phyloP scores from a whole-genome alignment of 2,329 filamentous ascomycete species.

The Purpureocillium lavendulum region DNA sequence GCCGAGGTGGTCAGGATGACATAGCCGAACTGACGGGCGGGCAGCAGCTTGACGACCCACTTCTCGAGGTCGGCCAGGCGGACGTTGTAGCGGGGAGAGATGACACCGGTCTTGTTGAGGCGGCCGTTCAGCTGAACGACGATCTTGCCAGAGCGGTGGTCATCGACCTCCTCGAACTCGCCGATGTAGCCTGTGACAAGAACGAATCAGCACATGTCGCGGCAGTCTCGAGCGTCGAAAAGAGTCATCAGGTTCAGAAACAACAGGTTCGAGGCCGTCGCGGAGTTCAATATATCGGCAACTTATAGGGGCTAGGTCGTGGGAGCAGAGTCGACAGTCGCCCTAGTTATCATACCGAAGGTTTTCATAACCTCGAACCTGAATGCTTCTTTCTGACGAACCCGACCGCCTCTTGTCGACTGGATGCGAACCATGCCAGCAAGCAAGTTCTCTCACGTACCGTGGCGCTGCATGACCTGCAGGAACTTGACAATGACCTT shows the following conservation, averaged over 20 bases:
- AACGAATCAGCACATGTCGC: constrained; percentile 66
- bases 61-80: constrained; percentile 97
- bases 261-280: constrained; percentile 79
- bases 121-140: constrained; percentile 98
- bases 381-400: no score
- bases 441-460: constrained; percentile 50
- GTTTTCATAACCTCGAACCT: not conserved
- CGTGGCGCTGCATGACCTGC: constrained; percentile 98
- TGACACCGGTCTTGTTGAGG: constrained; percentile 99
- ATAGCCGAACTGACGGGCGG: constrained; percentile 99
- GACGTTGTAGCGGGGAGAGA: constrained; percentile 99
- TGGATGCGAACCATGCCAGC: constrained; percentile 1
- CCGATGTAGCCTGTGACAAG: constrained; percentile 78
- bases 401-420: no score
- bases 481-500: constrained; percentile 99
- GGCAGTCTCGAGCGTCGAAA: constrained; percentile 78
- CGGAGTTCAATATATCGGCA: constrained; percentile 80
- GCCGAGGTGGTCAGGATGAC: constrained; percentile 98
- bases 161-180: constrained; percentile 98
- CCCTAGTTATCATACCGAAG: constrained; percentile 99
- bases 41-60: constrained; percentile 98
- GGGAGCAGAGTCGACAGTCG: constrained; percentile 65
- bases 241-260: constrained; percentile 12
- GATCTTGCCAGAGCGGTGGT: constrained; percentile 99
- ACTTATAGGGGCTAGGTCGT: constrained; percentile 99